Base-by-base conservation (phyloP, 805 yeast genomes). In the Ogataea salicorniae region DNA sequence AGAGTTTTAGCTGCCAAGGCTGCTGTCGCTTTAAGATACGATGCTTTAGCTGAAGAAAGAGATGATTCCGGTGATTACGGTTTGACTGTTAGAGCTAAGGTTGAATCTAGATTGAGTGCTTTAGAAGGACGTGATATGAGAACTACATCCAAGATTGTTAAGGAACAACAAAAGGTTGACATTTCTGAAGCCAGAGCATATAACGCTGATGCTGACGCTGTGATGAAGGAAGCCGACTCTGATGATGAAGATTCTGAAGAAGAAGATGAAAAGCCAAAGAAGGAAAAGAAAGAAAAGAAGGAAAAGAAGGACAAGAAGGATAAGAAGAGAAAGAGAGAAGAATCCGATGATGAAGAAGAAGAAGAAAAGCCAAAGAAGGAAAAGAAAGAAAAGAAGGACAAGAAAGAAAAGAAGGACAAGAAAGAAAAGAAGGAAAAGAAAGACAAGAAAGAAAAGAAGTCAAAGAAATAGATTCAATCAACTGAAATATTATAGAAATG, bases 1-100 rank as follows among this genome's bases (percentile, higher is more conserved):
- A 85, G 99, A 76, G 96, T 94, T 58, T 80, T 94, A 55, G 99
- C 99, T 60, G 98, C 98, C 50, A 94, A 94, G 76, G 96, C 97
- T 58, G 95, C 99, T 47, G 95, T 94, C 62, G 87, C 97, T 53
- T 76, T 92, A 60, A 87, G 99, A 77, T 92, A 87, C 69, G 99
- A 94, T 74, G 96, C 97, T 33, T 76, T 94, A 52, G 85, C 97
- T 55, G 99, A 94, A 75, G 98, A 94, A 62, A 83, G 97, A 71
- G 95, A 89, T 60, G 98, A 94, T 64, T 80, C 88, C 53, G 97
- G 97, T 55, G 95, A 91, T 59, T 78, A 91, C 62, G 99, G 99
- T 64, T 76, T 88, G 59, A 85, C 83, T 58, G 92, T 87, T 58
- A 84, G 99, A 74, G 82, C 88, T 58, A 90, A 89, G 77, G 92